Evolutionary conservation across 352 stramenopile genomes (phyloP).

Genomic region (Phytophthora pinifolia): DNA sequence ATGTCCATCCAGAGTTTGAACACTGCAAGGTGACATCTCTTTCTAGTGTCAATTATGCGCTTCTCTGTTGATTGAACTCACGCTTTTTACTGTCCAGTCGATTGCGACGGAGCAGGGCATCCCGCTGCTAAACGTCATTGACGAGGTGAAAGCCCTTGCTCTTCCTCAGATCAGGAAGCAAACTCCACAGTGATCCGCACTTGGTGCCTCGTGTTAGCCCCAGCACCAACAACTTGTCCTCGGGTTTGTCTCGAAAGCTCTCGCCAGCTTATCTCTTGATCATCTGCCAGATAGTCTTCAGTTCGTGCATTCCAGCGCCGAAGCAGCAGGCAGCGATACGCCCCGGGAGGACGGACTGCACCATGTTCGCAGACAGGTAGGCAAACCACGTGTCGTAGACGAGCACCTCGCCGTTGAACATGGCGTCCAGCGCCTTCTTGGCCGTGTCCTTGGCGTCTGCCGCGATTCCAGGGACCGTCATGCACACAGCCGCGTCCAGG

Average conservation of each 20-base stretch:
- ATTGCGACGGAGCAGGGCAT: conserved; percentile 43
- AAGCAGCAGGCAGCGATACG: conserved; percentile 27
- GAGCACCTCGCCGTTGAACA: conserved; percentile 60
- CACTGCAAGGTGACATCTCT: conserved; percentile 65
- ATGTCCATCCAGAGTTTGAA: conserved; percentile 82
- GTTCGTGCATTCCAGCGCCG: conserved; percentile 37
- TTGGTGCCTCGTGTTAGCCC: neutral
- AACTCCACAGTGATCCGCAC: neutral
- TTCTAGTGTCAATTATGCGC: neutral
- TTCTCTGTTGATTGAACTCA: neutral
- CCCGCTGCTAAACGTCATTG: conserved; percentile 60
- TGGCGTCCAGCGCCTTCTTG: conserved; percentile 49
- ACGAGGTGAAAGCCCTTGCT: conserved; percentile 49
- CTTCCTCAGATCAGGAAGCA: conserved; percentile 13
- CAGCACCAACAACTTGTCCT: too few species aligned
- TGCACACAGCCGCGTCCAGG: conserved; percentile 36
- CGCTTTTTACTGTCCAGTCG: conserved; percentile 17
- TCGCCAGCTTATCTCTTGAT: conserved; percentile 37
- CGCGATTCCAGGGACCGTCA: conserved; percentile 38
- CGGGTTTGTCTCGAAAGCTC: too few species aligned
- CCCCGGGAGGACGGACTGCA: conserved; percentile 30
- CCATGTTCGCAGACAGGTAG: conserved; percentile 33
- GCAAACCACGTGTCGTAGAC: conserved; percentile 54
- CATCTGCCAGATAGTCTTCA: conserved; percentile 39
- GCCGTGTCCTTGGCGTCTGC: conserved; percentile 56